Evolutionary conservation across 106 monocot species (phyloP).

Genomic region (Posidonia australis): DNA sequence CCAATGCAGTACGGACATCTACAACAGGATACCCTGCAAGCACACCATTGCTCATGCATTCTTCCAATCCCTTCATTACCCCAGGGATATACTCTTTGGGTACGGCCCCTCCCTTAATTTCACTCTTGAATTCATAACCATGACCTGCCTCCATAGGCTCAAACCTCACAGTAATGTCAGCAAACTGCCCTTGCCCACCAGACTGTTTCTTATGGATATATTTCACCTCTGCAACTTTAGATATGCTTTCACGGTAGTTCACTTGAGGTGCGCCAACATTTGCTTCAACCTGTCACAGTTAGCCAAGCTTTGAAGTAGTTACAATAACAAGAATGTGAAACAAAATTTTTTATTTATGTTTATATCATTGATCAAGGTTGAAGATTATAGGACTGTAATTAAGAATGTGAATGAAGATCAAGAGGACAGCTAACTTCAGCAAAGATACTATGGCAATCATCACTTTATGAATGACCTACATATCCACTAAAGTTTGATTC

Average conservation of each 20-base stretch:
- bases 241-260: conserved; percentile 97
- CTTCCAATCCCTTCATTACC: conserved; percentile 94
- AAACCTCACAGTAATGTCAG: conserved; percentile 85
- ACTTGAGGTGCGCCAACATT: conserved; percentile 97
- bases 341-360: too few species aligned
- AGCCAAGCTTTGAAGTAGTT: neutral
- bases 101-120: conserved; percentile 85
- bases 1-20: conserved; percentile 76
- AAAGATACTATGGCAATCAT: neutral
- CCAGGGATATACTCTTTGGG: conserved; percentile 96
- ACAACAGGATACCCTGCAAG: conserved; percentile 95
- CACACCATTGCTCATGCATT: conserved; percentile 88
- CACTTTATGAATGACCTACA: neutral
- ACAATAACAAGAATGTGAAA: too few species aligned
- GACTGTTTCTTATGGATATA: conserved; percentile 97
- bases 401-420: neutral
- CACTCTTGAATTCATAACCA: conserved; percentile 98
- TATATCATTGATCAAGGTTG: too few species aligned
- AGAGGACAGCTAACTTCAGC: neutral
- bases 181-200: conserved; percentile 90
- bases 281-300: conserved; percentile 70
- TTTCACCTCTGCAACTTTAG: conserved; percentile 55
- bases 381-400: neutral
- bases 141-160: conserved; percentile 80
- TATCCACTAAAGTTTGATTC: too few species aligned